phyloP scores from a whole-genome alignment of 2,329 filamentous ascomycete genomes.

The Sclerotinia spermophila region DNA sequence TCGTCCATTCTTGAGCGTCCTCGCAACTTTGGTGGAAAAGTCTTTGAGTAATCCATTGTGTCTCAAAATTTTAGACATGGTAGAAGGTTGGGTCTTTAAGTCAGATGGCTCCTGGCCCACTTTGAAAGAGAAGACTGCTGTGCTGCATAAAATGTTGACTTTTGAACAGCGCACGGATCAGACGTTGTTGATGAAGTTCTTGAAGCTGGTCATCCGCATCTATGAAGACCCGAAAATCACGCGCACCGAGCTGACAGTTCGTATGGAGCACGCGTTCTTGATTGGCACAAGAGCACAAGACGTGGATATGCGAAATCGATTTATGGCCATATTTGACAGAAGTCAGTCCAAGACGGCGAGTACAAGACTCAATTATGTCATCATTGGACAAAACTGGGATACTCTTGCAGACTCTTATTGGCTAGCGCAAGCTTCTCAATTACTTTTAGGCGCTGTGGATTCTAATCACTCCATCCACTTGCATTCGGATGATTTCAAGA shows the following conservation, averaged over 20 bases:
- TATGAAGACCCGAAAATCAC: constrained; percentile 98
- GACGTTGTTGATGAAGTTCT: constrained; percentile 84
- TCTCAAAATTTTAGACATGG: constrained; percentile 88
- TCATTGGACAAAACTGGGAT: constrained; percentile 95
- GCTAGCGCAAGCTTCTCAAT: constrained; percentile 90
- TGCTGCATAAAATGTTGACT: constrained; percentile 97
- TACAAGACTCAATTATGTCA: constrained; percentile 81
- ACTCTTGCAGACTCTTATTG: constrained; percentile 93
- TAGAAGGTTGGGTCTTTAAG: constrained; percentile 93
- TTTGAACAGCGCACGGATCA: constrained; percentile 84
- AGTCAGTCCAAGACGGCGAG: constrained; percentile 91
- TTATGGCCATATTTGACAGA: constrained; percentile 94
- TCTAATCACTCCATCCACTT: constrained; percentile 75
- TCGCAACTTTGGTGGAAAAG: constrained; percentile 93
- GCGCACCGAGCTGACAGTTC: constrained; percentile 89
- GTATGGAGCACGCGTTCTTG: constrained; percentile 96
- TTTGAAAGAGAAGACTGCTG: constrained; percentile 96
- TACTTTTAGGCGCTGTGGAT: constrained; percentile 88
- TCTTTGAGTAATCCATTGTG: constrained; percentile 84
- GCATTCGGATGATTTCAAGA: constrained; percentile 78
- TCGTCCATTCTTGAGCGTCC: constrained; percentile 87
- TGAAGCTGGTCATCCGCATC: constrained; percentile 93
- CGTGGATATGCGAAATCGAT: constrained; percentile 93
- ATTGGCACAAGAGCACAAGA: constrained; percentile 91
- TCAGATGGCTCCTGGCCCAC: constrained; percentile 95